Evolutionary conservation across 495 filamentous ascomycete genomes (phyloP), one percentile per base, ranked within the genome.

Genomic region (Annulohypoxylon maeteangense): DNA sequence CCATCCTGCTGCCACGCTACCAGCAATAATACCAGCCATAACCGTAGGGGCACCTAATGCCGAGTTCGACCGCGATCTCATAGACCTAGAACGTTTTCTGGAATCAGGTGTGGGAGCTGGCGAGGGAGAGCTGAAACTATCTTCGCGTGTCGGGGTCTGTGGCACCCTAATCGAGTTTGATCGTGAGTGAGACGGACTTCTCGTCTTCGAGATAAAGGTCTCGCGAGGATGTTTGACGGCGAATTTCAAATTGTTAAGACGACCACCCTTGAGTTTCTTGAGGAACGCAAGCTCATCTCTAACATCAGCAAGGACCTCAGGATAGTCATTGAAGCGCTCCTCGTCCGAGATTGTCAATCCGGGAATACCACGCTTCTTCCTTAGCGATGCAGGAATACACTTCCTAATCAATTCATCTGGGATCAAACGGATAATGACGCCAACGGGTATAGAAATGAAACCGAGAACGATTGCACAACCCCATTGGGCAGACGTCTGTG

Each of bases 181-280:
- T 16, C 92, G 83, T 4, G 91, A 93, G 53, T 90, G 88, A 18
- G 90, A 92, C 20, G 90, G 90, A 74, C 90, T 94, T 70, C 91
- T 86, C 31, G 89, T 91, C 54, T 88, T 87, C 48, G 90, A 86
- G 42, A 94, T 79, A 60, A 95, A 84, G 53, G 88, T 87, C 75
- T 96, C 89, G 34, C 86, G 85, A 7, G 93, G 92, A 78, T 97
- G 89, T 73, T 91, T 86, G 45, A 97, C 85, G 68, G 90, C 92
- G 79, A 97, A 96, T 74, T 90, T 92, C 68, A 98, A 86, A 67
- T 92, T 89, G 78, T 91, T 94, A 51, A 99, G 81, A 62, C 95
- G 93, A 29, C 96, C 96, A 67, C 95, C 96, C 74, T 94, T 94
- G 68, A 98, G 85, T 68, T 87, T 92, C 83, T 94, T 97, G 76